Evolutionary conservation across 805 yeast species (phyloP), one percentile per base, ranked within the genome.

Genomic region (Metschnikowia lochheadii): DNA sequence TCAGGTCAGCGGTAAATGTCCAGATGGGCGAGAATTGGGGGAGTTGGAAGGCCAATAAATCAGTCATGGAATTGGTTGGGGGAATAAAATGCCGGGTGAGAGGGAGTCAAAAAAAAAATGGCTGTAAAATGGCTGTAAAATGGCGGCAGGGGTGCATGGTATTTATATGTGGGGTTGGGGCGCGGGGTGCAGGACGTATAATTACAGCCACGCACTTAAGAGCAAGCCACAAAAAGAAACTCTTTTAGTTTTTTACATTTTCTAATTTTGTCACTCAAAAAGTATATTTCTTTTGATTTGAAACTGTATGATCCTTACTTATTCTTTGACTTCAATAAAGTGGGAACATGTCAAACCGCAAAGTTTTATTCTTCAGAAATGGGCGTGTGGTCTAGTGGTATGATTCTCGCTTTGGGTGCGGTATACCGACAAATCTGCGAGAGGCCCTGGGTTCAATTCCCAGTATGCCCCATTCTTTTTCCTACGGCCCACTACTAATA

Each of bases 1-100:
- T 72, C 31, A 75, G 68, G 18, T 72, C 79, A 0, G 88, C 78
- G 5, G 87, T 73, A 56, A 75, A 78, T 18, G 72, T 66, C 96
- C 95, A 87, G 21, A 58, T 49, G 13, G 87, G 84, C 14, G 52
- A 42, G 14, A 35, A 26, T 29, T 50, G 52, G 6, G 49, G 6
- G 36, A 48, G 33, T 13, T 51, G 47, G 49, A 50, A 44, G 40
- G 40, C 29, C 15, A 23, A 35, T 36, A 31, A 48, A 42, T 48
- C 47, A 33, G 44, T 21, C 23, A 35, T 26, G 10, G 10, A 26
- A 8, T 7, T 26, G 23, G 15, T 26, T 18, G 15, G 40, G 2
- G 6, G 18, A 18, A 18, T 18, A 7, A 18, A 18, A 21, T 6
- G 40, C 11, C 8, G 10, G 11, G 11, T 8, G 29, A 26, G 4